Base-by-base conservation (phyloP, 495 filamentous ascomycete genomes). In the Cudoniella acicularis region DNA sequence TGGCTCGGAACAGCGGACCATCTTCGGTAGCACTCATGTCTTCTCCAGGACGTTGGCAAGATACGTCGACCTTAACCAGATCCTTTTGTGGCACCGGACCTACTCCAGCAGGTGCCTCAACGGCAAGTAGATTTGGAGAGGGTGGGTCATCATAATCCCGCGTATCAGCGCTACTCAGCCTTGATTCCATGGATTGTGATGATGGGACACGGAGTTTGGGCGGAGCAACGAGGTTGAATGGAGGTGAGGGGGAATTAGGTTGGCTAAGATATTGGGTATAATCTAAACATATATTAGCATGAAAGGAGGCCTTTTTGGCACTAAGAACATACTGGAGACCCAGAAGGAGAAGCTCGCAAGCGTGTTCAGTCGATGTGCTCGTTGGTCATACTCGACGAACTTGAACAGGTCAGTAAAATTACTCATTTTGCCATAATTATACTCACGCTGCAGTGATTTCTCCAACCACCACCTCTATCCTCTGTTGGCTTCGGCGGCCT, bases 341-440 rank as follows among this genome's bases (percentile, higher is more conserved):
- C 91, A 98, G 69, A 97, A 97, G 13, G 89, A 92, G 72, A 98
- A 96, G 63, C 83, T 88, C 0, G 91, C 91, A 48, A 98, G 81
- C 10, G 92, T 92, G 57, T 92, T 83, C 52, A 98, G 71, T 45
- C 89, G 85, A 72, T 98, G 94, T 17, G 91, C 89, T 59, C 92
- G 83, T 68, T 93, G 89, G 64, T 98, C 91, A 71, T 98, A 98
- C 70, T 98, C 94, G 64, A 96, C 83, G 69, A 98, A 94, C 86
- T 89, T 62, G 42, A 54, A 40, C 17, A 22, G 23, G 46, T 60
- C 65, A 59, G 53, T 30, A 52, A 48, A 21, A 0, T 53, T 26
- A 30, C 53, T 36, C 53, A 27, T 40, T 43, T 42, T 54, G 20
- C 43, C 51, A 48, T 27, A 72, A 79, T 17, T 23, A 13, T 42